phyloP scores from a whole-genome alignment of 495 filamentous ascomycete species.

The Aspergillus haitiensis region DNA sequence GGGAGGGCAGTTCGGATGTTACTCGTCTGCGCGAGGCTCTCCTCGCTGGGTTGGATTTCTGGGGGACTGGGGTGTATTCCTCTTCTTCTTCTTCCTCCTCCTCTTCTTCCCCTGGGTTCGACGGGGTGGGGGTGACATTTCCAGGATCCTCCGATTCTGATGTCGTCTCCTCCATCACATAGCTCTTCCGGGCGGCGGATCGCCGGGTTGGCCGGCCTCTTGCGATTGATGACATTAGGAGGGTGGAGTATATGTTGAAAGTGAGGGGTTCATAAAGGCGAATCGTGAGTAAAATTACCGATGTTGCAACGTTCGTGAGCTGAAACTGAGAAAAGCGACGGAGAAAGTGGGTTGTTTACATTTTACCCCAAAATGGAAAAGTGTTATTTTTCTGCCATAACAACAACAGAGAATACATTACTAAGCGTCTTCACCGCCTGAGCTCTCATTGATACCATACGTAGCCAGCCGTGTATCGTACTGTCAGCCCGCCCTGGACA shows the following conservation, averaged over 20 bases:
- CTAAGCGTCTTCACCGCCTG: slow-evolving; percentile 29
- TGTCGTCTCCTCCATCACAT: slow-evolving; percentile 66
- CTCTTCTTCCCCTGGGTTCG: slow-evolving; percentile 45
- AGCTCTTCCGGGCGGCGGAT: slow-evolving; percentile 65
- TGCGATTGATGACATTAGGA: slow-evolving; percentile 59
- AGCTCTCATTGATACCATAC: slow-evolving; percentile 10
- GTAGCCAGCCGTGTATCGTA: slow-evolving; percentile 27
- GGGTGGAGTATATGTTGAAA: slow-evolving; percentile 19
- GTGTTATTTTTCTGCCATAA: slow-evolving; percentile 43
- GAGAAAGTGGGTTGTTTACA: slow-evolving; percentile 52
- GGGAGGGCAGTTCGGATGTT: slow-evolving; percentile 54
- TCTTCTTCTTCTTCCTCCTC: slow-evolving; percentile 59
- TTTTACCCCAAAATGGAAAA: slow-evolving; percentile 40
- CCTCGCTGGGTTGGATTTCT: slow-evolving; percentile 42
- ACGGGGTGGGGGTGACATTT: slow-evolving; percentile 51
- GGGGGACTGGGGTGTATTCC: slow-evolving; percentile 76
- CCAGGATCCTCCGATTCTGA: slow-evolving; percentile 67
- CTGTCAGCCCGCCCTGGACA: slow-evolving; percentile 5
- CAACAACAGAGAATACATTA: slow-evolving; percentile 12
- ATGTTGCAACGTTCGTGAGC: slow-evolving; percentile 28
- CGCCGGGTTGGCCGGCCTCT: slow-evolving; percentile 74
- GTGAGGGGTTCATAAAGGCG: slow-evolving; percentile 35
- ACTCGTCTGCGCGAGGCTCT: slow-evolving; percentile 55
- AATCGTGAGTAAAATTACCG: slow-evolving; percentile 19
- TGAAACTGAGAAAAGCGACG: slow-evolving; percentile 26